phyloP scores from a whole-genome alignment of 768 basidiomycete genomes.

The Leccinum subgranulosum region DNA sequence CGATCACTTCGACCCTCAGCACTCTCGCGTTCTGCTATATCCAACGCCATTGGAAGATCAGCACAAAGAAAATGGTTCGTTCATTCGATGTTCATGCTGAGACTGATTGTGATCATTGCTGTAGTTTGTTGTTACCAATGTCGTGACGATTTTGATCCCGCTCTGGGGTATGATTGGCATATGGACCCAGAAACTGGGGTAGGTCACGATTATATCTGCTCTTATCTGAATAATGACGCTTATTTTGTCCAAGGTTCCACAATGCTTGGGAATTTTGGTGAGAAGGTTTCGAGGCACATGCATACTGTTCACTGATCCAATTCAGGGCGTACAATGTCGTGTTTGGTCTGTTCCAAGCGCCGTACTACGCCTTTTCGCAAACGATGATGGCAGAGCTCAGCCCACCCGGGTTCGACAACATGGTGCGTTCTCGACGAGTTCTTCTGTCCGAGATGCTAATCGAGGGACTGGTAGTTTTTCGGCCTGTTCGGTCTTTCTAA shows the following conservation, averaged over 20 bases:
- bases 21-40: slow-evolving; percentile 83
- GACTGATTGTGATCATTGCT: neutral
- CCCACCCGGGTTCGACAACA: slow-evolving; percentile 86
- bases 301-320: neutral
- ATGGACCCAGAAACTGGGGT: slow-evolving; percentile 77
- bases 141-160: slow-evolving; percentile 73
- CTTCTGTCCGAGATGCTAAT: neutral
- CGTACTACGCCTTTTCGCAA: slow-evolving; percentile 83
- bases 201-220: slow-evolving; percentile 13
- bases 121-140: slow-evolving; percentile 74
- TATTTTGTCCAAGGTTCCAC: slow-evolving; percentile 49
- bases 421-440: slow-evolving; percentile 35
- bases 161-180: slow-evolving; percentile 87
- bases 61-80: slow-evolving; percentile 76
- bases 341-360: slow-evolving; percentile 80
- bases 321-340: slow-evolving; percentile 74
- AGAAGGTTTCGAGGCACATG: slow-evolving; percentile 5
- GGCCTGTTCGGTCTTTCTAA: slow-evolving; percentile 84
- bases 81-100: neutral
- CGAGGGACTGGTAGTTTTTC: slow-evolving; percentile 56
- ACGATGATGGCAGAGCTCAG: slow-evolving; percentile 90
- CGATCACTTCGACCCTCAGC: slow-evolving; percentile 68
- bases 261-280: slow-evolving; percentile 88
- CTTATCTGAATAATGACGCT: slow-evolving; percentile 1
- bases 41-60: slow-evolving; percentile 73